Conservation (phyloP, 2,329 filamentous ascomycete genomes). For the Aspergillus udagawae region DNA sequence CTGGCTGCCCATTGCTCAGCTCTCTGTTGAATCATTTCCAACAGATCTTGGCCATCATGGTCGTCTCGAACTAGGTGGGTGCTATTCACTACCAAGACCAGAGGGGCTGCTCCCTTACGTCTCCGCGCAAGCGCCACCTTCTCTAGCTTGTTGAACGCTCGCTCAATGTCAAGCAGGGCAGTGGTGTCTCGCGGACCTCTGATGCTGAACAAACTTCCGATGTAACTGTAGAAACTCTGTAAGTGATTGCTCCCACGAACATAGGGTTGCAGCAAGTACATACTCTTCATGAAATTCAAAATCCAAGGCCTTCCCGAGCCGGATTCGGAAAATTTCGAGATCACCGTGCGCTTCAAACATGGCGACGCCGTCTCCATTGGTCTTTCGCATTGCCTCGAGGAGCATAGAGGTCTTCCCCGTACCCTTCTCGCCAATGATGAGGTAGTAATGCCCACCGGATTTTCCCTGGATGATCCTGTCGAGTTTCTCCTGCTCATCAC, state of each 20-base stretch:
- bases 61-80: constrained; percentile 88
- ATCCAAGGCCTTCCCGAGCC: constrained; percentile 88
- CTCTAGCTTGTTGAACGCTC: constrained; percentile 95
- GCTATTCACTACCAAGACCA: constrained; percentile 93
- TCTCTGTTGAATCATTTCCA: constrained; percentile 91
- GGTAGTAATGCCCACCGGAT: constrained; percentile 76
- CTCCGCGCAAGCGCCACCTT: constrained; percentile 77
- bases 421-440: constrained; percentile 92
- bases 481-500: constrained; percentile 76
- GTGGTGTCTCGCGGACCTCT: constrained; percentile 87
- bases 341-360: constrained; percentile 98
- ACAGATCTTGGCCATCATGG: constrained; percentile 84
- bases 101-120: constrained; percentile 58
- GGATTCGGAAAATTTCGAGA: constrained; percentile 87
- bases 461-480: constrained; percentile 77
- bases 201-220: constrained; percentile 93
- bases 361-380: constrained; percentile 80
- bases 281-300: constrained; percentile 98
- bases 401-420: constrained; percentile 97
- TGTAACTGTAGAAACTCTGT: constrained; percentile 43
- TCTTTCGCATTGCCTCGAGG: constrained; percentile 89
- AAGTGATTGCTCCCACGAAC: constrained; percentile 4
- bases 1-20: constrained; percentile 95
- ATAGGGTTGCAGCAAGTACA: constrained; percentile 8
- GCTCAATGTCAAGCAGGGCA: constrained; percentile 88